Percentiles rank a stretch among this genome's conserved stretches.
Conservation (phyloP, 2,329 filamentous ascomycete species). For the Aureobasidium pullulans region DNA sequence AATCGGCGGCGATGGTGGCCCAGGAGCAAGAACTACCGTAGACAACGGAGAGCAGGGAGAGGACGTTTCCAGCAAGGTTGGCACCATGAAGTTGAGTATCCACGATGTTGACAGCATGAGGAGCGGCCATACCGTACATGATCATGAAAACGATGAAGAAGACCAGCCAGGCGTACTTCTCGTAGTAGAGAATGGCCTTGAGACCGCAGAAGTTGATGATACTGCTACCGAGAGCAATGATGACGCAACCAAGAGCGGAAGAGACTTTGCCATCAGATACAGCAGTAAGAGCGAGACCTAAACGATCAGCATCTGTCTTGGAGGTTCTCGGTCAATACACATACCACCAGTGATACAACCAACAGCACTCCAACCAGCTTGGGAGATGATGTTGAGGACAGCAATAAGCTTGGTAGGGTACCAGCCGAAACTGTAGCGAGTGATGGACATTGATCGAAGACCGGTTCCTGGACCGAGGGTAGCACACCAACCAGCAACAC, state of each 20-base stretch:
- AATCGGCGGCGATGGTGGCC: slow-evolving; percentile 36
- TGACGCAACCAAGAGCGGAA: slow-evolving; percentile 37
- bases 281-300: slow-evolving; percentile 31
- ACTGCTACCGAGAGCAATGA: slow-evolving; percentile 33
- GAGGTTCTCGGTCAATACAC: not conserved
- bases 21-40: slow-evolving; percentile 35
- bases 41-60: slow-evolving; percentile 28
- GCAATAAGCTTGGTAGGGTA: slow-evolving; percentile 43
- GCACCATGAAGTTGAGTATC: slow-evolving; percentile 24
- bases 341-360: slow-evolving; percentile 36
- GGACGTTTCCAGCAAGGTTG: slow-evolving; percentile 22
- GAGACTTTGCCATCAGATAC: slow-evolving; percentile 37
- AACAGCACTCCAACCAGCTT: slow-evolving; percentile 36
- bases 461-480: slow-evolving; percentile 28
- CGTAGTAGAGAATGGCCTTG: slow-evolving; percentile 38
- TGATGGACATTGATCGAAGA: slow-evolving; percentile 38
- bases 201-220: slow-evolving; percentile 36
- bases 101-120: slow-evolving; percentile 34
- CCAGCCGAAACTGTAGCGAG: slow-evolving; percentile 45
- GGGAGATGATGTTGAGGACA: slow-evolving; percentile 40
- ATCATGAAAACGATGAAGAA: slow-evolving; percentile 42
- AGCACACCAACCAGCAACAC: slow-evolving; percentile 27
- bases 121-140: slow-evolving; percentile 40
- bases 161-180: slow-evolving; percentile 43
- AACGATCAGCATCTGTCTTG: not conserved